Base-by-base conservation (phyloP, 1,284 basidiomycete genomes). In the Trichosporon ovoides region DNA sequence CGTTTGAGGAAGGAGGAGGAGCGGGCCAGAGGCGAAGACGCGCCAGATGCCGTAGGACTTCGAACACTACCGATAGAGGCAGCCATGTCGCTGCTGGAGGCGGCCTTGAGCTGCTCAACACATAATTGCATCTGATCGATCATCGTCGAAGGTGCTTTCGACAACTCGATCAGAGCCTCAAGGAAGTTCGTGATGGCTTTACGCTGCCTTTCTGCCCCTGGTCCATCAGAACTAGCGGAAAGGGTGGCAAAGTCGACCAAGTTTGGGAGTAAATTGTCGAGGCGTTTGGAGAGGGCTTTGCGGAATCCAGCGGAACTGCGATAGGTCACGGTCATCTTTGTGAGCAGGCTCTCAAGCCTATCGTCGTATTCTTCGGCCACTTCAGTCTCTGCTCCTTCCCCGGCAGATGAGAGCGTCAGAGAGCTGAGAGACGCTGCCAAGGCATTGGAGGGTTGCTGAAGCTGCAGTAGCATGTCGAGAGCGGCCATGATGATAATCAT, bases 181-280 rank as follows among this genome's bases (percentile, higher is more conserved):
- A 76, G 52, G 64, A 64, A 72, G 24, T 61, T 55, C 2, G 64
- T 60, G 12, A 64, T 66, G 10, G 70, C 68, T 28, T 59, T 40
- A 19, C 72, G 64, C 38, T 69, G 66, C 1, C 51, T 37, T 35
- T 60, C 59, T 12, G 62, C 65, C 0, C 60, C 67, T 4, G 66
- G 59, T 2, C 56, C 56, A 4, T 37, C 46, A n/a, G 63, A 63
- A 4, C 67, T 62, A 2, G 62, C 60, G 0, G 71, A 71, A 10
- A 76, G 56, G 33, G 72, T 67, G 0, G 72, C 71, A 61, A 74
- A 78, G 52, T 78, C 76, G 2, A 72, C 71, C 13, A 78, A 37
- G 31, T 58, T 59, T 1, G 76, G 76, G 7, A 76, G 61, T 53
- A 76, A 63, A 13, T 52, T 58, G 55, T 78, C 76, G 16, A 77